Evolutionary conservation across 2,329 filamentous ascomycete species (phyloP).

Genomic region (Hypomyces perniciosus): DNA sequence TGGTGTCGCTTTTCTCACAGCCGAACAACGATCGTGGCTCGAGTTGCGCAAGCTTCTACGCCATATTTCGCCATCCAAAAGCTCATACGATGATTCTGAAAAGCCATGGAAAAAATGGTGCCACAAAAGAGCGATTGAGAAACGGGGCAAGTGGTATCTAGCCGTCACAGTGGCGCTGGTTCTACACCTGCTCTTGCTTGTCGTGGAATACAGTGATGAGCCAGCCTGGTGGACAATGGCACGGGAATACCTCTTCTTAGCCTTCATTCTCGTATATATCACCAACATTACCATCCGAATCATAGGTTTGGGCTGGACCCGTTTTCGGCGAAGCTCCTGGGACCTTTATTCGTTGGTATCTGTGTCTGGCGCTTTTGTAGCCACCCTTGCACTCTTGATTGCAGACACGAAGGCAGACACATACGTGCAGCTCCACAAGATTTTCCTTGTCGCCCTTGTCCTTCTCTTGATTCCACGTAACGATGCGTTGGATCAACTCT

Average conservation of each 20-base stretch:
- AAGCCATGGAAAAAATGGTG: conserved; percentile 87
- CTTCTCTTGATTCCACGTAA: conserved; percentile 91
- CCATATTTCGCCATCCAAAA: conserved; percentile 91
- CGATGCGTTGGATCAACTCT: conserved; percentile 93
- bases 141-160: conserved; percentile 86
- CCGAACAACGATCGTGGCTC: conserved; percentile 94
- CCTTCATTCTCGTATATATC: conserved; percentile 76
- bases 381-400: conserved; percentile 73
- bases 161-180: conserved; percentile 74
- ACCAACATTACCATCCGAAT: conserved; percentile 79
- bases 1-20: conserved; percentile 89
- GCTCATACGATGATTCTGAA: conserved; percentile 71
- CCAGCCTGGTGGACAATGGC: conserved; percentile 61
- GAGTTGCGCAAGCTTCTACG: conserved; percentile 86
- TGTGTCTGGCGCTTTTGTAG: conserved; percentile 69
- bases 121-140: conserved; percentile 88
- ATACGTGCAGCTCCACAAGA: conserved; percentile 81
- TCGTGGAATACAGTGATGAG: conserved; percentile 80
- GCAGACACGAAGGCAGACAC: conserved; percentile 51
- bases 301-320: conserved; percentile 81
- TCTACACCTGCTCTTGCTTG: conserved; percentile 74
- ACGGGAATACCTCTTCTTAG: conserved; percentile 72
- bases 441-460: conserved; percentile 85
- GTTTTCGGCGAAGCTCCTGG: conserved; percentile 91
- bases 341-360: conserved; percentile 81